These are phyloP conservation scores for Mesembryanthemum crystallinum DNA, from an alignment of 148 eudicot genomes.

Conservation along the genomic window DNA sequence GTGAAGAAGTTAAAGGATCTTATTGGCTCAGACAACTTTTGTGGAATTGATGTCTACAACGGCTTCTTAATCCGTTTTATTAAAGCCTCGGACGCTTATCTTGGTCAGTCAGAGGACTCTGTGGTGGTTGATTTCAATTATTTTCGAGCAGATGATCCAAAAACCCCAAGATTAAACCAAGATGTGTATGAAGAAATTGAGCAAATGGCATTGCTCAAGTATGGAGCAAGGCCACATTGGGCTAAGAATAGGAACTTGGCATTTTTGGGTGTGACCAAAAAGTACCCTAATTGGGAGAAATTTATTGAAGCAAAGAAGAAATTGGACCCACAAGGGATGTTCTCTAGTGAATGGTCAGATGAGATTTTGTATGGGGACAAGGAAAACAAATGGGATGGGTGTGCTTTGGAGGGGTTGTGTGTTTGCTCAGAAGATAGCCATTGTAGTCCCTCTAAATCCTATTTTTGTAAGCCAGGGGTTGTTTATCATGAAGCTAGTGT, in stretches of 20 bases:
- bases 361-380: slow-evolving; percentile 50
- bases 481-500: slow-evolving; percentile 67
- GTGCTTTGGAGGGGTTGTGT: slow-evolving; percentile 79
- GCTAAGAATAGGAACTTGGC: slow-evolving; percentile 68
- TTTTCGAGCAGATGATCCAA: slow-evolving; percentile 55
- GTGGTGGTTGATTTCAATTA: slow-evolving; percentile 66
- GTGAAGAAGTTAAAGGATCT: slow-evolving; percentile 58
- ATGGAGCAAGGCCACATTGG: slow-evolving; percentile 83
- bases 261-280: slow-evolving; percentile 43
- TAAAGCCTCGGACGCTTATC: slow-evolving; percentile 50
- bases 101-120: slow-evolving; percentile 61
- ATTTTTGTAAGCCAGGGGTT: slow-evolving; percentile 52
- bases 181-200: slow-evolving; percentile 73
- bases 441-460: slow-evolving; percentile 74
- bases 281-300: slow-evolving; percentile 44
- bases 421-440: slow-evolving; percentile 73
- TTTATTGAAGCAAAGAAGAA: slow-evolving; percentile 47
- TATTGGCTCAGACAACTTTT: slow-evolving; percentile 40
- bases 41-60: slow-evolving; percentile 65
- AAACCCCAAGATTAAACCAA: slow-evolving; percentile 53
- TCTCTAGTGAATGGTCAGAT: slow-evolving; percentile 73
- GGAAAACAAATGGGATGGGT: slow-evolving; percentile 41
- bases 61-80: slow-evolving; percentile 66
- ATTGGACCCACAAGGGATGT: slow-evolving; percentile 53
- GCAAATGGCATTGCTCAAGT: slow-evolving; percentile 80